Percentiles rank a stretch among this genome's conserved stretches.
Conservation (phyloP, 345 rosid species). For the Raphanus raphanistrum region DNA sequence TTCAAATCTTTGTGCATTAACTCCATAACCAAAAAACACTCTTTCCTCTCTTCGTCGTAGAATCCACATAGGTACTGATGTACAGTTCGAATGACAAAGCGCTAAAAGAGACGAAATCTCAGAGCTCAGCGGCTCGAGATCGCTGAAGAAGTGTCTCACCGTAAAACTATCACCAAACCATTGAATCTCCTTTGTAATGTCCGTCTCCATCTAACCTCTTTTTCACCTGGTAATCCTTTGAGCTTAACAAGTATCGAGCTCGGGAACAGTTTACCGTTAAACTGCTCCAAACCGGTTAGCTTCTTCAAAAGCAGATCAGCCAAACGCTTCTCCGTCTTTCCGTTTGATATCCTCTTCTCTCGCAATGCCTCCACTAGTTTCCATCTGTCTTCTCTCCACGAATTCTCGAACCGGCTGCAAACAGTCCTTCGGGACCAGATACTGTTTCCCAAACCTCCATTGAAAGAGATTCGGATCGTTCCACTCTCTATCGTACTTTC, state of each 20-base stretch:
- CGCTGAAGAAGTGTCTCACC: conserved; percentile 61
- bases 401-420: conserved; percentile 49
- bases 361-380: conserved; percentile 60
- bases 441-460: conserved; percentile 79
- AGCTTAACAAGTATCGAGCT: conserved; percentile 59
- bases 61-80: conserved; percentile 74
- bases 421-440: conserved; percentile 57
- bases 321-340: conserved; percentile 57
- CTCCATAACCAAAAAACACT: conserved; percentile 75
- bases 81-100: conserved; percentile 77
- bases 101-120: conserved; percentile 64
- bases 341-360: conserved; percentile 52
- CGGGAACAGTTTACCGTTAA: conserved; percentile 55
- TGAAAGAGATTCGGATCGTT: conserved; percentile 75
- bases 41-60: conserved; percentile 69
- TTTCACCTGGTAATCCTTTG: conserved; percentile 68
- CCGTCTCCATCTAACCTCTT: conserved; percentile 53
- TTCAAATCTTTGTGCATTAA: conserved; percentile 68
- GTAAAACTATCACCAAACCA: conserved; percentile 79
- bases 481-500: conserved; percentile 75
- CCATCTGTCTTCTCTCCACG: conserved; percentile 81
- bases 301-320: conserved; percentile 67
- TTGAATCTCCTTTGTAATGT: conserved; percentile 77
- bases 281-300: conserved; percentile 43
- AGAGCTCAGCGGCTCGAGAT: conserved; percentile 49